Conservation (phyloP, 345 rosid genomes). For the Adansonia digitata region DNA sequence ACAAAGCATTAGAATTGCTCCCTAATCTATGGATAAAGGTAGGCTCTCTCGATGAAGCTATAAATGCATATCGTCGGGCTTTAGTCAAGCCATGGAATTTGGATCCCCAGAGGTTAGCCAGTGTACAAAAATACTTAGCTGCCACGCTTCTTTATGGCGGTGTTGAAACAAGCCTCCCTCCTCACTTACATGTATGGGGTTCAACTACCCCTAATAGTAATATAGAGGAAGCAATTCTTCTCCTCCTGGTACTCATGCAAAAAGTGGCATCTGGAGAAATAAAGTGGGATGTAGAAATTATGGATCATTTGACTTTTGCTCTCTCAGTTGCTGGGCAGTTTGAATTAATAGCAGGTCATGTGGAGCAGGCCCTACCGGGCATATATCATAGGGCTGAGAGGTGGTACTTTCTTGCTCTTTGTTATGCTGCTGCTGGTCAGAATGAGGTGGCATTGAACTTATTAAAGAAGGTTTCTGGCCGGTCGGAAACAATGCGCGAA, state of each 20-base stretch:
- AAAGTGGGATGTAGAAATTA: conserved; percentile 77
- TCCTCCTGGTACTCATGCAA: conserved; percentile 63
- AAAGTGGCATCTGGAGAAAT: conserved; percentile 62
- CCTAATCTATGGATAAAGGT: conserved; percentile 69
- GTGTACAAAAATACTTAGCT: conserved; percentile 76
- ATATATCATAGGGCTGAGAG: conserved; percentile 65
- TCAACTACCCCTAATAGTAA: conserved; percentile 41
- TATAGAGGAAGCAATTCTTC: conserved; percentile 78
- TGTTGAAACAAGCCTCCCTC: conserved; percentile 53
- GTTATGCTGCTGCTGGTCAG: conserved; percentile 74
- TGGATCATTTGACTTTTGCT: conserved; percentile 76
- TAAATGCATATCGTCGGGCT: conserved; percentile 64
- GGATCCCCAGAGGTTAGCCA: conserved; percentile 64
- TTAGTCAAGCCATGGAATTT: conserved; percentile 83
- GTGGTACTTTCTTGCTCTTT: conserved; percentile 88
- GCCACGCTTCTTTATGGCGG: conserved; percentile 68
- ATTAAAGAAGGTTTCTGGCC: conserved; percentile 52
- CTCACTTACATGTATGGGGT: conserved; percentile 34
- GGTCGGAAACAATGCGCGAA: conserved; percentile 61
- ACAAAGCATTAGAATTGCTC: conserved; percentile 77
- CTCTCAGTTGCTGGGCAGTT: conserved; percentile 67
- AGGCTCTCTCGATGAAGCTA: conserved; percentile 63
- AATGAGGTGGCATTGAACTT: conserved; percentile 70
- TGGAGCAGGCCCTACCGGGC: conserved; percentile 74
- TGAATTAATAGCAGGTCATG: conserved; percentile 61